phyloP scores from a whole-genome alignment of 495 filamentous ascomycete species.

The Penicillium ucsense region DNA sequence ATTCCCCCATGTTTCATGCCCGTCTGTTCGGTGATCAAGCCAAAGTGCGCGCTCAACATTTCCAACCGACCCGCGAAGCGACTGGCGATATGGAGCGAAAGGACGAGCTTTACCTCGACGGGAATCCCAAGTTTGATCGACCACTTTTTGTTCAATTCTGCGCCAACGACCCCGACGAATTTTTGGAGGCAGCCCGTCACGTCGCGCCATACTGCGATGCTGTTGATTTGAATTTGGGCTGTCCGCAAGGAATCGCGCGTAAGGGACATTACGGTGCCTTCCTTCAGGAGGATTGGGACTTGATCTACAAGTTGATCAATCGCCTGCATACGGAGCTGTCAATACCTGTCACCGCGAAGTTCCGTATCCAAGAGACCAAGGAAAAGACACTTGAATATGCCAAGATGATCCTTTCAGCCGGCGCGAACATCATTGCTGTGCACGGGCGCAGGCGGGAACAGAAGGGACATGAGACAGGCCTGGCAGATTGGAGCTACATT shows the following conservation, averaged over 20 bases:
- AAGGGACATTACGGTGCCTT: constrained; percentile 90
- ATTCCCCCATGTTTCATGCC: constrained; percentile 93
- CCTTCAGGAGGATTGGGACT: constrained; percentile 81
- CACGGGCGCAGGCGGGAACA: constrained; percentile 86
- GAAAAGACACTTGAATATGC: constrained; percentile 87
- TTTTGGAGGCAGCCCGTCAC: constrained; percentile 65
- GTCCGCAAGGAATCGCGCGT: constrained; percentile 88
- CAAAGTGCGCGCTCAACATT: constrained; percentile 65
- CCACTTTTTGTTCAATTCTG: constrained; percentile 97
- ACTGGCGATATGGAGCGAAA: constrained; percentile 17
- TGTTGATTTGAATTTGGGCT: constrained; percentile 95
- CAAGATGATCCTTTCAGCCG: constrained; percentile 74
- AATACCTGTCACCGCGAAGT: constrained; percentile 89
- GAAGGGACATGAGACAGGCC: constrained; percentile 89
- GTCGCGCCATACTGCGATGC: constrained; percentile 84
- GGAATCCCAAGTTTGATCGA: constrained; percentile 70
- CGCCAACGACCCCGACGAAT: constrained; percentile 71
- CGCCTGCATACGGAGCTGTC: constrained; percentile 60
- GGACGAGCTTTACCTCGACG: constrained; percentile 59
- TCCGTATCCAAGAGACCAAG: constrained; percentile 77
- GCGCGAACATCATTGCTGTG: constrained; percentile 85
- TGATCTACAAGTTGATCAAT: constrained; percentile 71
- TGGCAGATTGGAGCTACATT: constrained; percentile 85
- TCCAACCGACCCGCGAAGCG: constrained; percentile 53
- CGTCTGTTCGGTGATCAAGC: constrained; percentile 67